Conservation (phyloP, 306 rosid genomes). For the Calophaca sinica region DNA sequence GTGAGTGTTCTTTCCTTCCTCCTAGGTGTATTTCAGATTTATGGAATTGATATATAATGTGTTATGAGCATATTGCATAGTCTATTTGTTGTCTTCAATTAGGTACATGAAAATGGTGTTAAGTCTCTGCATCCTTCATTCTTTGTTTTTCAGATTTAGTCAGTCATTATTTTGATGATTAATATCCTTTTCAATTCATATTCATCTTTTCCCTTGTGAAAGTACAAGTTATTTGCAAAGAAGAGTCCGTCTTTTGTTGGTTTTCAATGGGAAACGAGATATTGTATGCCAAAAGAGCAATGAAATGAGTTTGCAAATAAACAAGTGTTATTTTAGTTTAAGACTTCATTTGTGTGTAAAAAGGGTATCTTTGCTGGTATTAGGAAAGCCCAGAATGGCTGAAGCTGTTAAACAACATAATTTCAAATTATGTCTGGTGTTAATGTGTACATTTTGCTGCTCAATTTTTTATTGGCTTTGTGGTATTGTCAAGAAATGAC, state of each 20-base stretch:
- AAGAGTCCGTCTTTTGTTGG: too few species aligned
- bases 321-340: slow-evolving; percentile 1
- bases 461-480: background rate
- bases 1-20: slow-evolving; percentile 56
- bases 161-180: slow-evolving; percentile 4
- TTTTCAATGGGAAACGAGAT: background rate
- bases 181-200: slow-evolving; percentile 5
- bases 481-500: slow-evolving; percentile 4
- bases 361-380: background rate
- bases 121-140: slow-evolving; percentile 25
- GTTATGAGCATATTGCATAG: slow-evolving; percentile 23
- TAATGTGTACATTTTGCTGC: slow-evolving; percentile 1
- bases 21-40: slow-evolving; percentile 26
- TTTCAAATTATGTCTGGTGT: background rate
- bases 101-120: background rate
- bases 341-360: background rate
- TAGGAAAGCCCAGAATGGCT: background rate
- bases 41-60: slow-evolving; percentile 5
- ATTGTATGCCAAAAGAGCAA: background rate
- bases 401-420: slow-evolving; percentile 15
- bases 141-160: slow-evolving; percentile 7
- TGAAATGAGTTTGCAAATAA: background rate
- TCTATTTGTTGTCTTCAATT: background rate
- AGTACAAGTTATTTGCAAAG: background rate
- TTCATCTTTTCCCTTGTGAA: slow-evolving; percentile 2